phyloP scores from a whole-genome alignment of 73 alveolate genomes.

The Tetrahymena thermophila region DNA sequence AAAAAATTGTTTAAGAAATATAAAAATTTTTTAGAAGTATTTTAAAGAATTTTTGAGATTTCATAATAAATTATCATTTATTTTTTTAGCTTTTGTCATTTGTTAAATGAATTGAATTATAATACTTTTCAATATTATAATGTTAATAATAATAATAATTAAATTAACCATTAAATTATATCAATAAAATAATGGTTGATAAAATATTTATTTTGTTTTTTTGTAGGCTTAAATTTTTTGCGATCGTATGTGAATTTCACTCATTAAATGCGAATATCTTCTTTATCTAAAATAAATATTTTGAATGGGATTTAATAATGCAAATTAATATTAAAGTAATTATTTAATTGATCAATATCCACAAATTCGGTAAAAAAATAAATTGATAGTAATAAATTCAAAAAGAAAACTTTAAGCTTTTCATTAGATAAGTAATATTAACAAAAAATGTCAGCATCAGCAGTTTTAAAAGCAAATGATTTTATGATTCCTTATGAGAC shows the following conservation, averaged over 20 bases:
- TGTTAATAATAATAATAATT: too few relatives aligned
- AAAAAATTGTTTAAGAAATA: too few relatives aligned
- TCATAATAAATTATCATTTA: too few relatives aligned
- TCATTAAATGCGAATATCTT: background rate
- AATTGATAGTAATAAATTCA: background rate
- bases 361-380: background rate
- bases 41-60: too few relatives aligned
- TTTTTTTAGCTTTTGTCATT: too few relatives aligned
- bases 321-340: background rate
- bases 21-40: too few relatives aligned
- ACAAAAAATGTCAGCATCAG: background rate
- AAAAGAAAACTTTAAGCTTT: background rate
- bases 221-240: background rate
- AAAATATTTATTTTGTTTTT: too few relatives aligned
- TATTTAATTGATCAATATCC: background rate
- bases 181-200: background rate
- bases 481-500: background rate
- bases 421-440: background rate
- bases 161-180: background rate
- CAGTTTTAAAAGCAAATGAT: background rate
- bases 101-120: background rate
- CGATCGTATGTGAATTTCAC: background rate
- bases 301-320: background rate
- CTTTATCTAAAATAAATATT: background rate
- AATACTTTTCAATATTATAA: too few relatives aligned